phyloP scores from a whole-genome alignment of 2,329 filamentous ascomycete genomes.

The Chaetoscypha palmicola region DNA sequence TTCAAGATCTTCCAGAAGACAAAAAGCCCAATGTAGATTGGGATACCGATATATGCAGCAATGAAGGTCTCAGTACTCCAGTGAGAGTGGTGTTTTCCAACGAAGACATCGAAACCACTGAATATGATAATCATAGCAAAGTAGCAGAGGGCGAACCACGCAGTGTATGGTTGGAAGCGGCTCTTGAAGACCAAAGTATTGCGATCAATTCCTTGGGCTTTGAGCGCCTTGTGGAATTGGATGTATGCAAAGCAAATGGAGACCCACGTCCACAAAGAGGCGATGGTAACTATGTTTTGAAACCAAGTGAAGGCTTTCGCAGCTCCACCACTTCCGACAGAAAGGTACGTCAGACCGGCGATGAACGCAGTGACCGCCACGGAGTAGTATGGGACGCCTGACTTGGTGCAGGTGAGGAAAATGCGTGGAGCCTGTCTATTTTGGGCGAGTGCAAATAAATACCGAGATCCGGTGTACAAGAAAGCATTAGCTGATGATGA shows the following conservation, averaged over 20 bases:
- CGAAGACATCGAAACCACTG: conserved; percentile 68
- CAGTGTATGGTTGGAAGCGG: conserved; percentile 62
- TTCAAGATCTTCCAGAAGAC: conserved; percentile 65
- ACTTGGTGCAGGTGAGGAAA: conserved; percentile 51
- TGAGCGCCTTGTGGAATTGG: conserved; percentile 62
- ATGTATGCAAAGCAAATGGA: conserved; percentile 66
- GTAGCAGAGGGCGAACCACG: conserved; percentile 55
- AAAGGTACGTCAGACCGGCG: conserved; percentile 65
- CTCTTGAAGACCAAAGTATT: conserved; percentile 64
- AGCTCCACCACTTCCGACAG: conserved; percentile 48
- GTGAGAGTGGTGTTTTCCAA: conserved; percentile 44
- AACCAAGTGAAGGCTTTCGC: conserved; percentile 36
- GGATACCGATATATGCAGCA: conserved; percentile 68
- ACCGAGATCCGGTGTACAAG: conserved; percentile 20
- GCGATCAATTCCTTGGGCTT: conserved; percentile 61
- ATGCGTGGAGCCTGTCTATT: conserved; percentile 58
- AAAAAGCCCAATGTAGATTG: conserved; percentile 62
- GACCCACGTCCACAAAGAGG: conserved; percentile 66
- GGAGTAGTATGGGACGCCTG: conserved; percentile 63
- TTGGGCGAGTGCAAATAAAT: conserved; percentile 40
- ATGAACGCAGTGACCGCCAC: conserved; percentile 60
- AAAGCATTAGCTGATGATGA: conserved; percentile 49
- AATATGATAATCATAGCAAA: conserved; percentile 68
- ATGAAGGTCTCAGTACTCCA: conserved; percentile 69
- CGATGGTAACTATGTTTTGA: conserved; percentile 57